Percentiles rank a stretch among this genome's conserved stretches.
phyloP scores from a whole-genome alignment of 768 basidiomycete genomes.

The Leccinum fibrillosum region DNA sequence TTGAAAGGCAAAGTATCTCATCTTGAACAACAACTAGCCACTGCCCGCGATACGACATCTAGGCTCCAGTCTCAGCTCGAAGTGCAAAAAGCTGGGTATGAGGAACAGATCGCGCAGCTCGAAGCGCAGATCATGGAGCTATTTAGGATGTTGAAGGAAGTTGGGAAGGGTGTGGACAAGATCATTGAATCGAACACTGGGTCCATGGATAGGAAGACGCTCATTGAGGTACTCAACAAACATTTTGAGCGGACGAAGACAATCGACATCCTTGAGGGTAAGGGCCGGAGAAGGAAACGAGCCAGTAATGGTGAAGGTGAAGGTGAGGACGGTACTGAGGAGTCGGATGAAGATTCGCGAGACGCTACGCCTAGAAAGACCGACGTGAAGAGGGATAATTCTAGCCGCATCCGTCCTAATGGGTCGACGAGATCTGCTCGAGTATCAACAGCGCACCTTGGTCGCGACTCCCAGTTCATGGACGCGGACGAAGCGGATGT shows the following conservation, averaged over 20 bases:
- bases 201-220: slow-evolving; percentile 72
- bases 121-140: slow-evolving; percentile 92
- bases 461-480: slow-evolving; percentile 79
- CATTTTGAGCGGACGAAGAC: slow-evolving; percentile 83
- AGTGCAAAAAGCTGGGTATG: slow-evolving; percentile 73
- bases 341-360: slow-evolving; percentile 45
- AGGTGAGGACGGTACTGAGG: slow-evolving; percentile 34
- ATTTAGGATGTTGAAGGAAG: slow-evolving; percentile 90
- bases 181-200: slow-evolving; percentile 61
- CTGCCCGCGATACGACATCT: slow-evolving; percentile 76
- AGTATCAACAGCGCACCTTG: slow-evolving; percentile 41
- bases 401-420: slow-evolving; percentile 30
- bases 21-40: slow-evolving; percentile 72
- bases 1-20: slow-evolving; percentile 69
- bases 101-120: slow-evolving; percentile 83
- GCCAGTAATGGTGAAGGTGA: slow-evolving; percentile 34
- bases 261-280: slow-evolving; percentile 81
- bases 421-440: slow-evolving; percentile 33
- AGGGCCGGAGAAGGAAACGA: slow-evolving; percentile 33
- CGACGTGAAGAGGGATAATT: slow-evolving; percentile 38
- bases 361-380: slow-evolving; percentile 59
- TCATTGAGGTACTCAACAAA: slow-evolving; percentile 77
- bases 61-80: slow-evolving; percentile 76
- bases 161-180: slow-evolving; percentile 71
- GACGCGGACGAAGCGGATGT: slow-evolving; percentile 84